phyloP scores from a whole-genome alignment of 768 basidiomycete species.

The Holtermannia corniformis region DNA sequence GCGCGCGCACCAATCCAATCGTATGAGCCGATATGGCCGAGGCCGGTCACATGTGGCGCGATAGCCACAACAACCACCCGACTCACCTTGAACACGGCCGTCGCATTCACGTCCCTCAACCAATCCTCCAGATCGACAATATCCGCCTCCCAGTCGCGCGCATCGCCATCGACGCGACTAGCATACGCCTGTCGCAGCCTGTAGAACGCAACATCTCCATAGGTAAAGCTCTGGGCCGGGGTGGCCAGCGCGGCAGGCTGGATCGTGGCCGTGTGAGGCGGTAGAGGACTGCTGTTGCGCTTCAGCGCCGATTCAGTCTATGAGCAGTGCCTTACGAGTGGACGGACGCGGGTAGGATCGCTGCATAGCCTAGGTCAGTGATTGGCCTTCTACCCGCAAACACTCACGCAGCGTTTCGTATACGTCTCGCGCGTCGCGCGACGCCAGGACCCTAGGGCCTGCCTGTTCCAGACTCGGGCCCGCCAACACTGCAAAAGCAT shows the following conservation, averaged over 20 bases:
- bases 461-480: constrained; percentile 8
- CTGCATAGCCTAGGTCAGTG: not conserved
- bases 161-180: constrained; percentile 1
- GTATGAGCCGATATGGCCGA: too few relatives aligned
- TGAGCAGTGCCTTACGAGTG: constrained; percentile 1
- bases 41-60: not conserved
- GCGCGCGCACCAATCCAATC: too few relatives aligned
- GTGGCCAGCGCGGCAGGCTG: constrained; percentile 9
- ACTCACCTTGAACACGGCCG: constrained; percentile 11
- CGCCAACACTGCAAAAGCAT: constrained; percentile 9
- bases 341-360: constrained; percentile 3
- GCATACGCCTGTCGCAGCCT: constrained; percentile 7
- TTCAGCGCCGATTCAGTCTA: not conserved
- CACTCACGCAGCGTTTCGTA: constrained; percentile 14
- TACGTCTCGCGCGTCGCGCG: constrained; percentile 8
- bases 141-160: constrained; percentile 12
- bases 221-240: constrained; percentile 8
- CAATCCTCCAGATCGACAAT: constrained; percentile 5
- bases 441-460: constrained; percentile 2
- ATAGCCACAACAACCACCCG: not conserved
- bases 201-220: constrained; percentile 12
- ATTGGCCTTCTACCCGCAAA: too few relatives aligned
- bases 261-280: constrained; percentile 3
- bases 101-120: constrained; percentile 6
- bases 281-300: too few relatives aligned